A percentile compares a stretch with the other conserved stretches of the same genome.
Evolutionary conservation across 768 basidiomycete genomes (phyloP).

Genomic region (Gloeopeniophorella convolvens): DNA sequence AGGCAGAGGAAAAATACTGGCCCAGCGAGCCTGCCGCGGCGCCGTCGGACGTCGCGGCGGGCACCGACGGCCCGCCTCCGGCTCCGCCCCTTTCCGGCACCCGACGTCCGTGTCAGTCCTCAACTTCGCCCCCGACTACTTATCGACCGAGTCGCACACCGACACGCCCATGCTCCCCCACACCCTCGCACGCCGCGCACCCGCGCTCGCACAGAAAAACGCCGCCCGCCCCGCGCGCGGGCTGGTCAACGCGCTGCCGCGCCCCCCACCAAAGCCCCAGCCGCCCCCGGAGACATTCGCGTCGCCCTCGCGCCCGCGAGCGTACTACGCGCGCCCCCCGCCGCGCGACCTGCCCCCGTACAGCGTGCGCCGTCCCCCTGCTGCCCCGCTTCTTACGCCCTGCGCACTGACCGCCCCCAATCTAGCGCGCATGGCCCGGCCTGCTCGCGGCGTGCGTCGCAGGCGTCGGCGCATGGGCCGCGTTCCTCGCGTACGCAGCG

Average conservation of each 20-base stretch:
- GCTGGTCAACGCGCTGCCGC: slow-evolving; percentile 14
- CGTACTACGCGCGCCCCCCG: slow-evolving; percentile 38
- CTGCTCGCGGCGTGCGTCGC: slow-evolving; percentile 41
- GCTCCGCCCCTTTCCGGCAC: no score
- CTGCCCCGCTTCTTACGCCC: neutral
- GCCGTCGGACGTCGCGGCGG: no score
- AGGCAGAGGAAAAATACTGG: no score
- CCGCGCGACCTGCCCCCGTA: slow-evolving; percentile 39
- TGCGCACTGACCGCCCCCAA: neutral
- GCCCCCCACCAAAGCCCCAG: slow-evolving; percentile 12
- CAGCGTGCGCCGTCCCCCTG: slow-evolving; percentile 26
- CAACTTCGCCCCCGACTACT: no score
- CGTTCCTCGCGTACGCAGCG: slow-evolving; percentile 61
- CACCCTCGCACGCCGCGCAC: neutral
- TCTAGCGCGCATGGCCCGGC: slow-evolving; percentile 48
- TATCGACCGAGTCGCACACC: neutral
- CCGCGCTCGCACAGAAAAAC: neutral
- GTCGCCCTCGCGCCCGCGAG: slow-evolving; percentile 38
- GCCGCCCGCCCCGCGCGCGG: neutral
- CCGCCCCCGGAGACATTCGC: slow-evolving; percentile 34
- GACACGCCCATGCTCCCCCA: neutral
- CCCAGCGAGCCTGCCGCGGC: no score
- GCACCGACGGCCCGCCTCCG: no score
- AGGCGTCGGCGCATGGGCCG: slow-evolving; percentile 59
- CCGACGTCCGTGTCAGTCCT: no score